A percentile compares a stretch with the other conserved stretches of the same genome.
These are phyloP conservation scores for Sclerotinia glacialis DNA, from an alignment of 2,329 filamentous ascomycete species.

Conservation along the genomic window DNA sequence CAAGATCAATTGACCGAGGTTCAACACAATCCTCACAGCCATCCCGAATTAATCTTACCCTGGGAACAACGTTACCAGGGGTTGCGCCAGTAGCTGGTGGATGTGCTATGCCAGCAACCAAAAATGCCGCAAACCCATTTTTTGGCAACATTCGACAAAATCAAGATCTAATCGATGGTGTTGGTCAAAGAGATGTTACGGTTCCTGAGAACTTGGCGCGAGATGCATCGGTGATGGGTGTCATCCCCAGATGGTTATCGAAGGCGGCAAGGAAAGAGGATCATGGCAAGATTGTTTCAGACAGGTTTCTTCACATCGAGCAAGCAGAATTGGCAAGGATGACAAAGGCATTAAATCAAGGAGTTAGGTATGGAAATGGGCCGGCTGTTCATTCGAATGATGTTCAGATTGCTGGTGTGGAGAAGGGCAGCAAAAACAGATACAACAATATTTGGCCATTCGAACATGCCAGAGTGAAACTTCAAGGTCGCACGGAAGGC, in stretches of 20 bases:
- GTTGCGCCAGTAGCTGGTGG: conserved; percentile 83
- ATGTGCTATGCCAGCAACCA: conserved; percentile 71
- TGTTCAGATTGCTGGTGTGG: conserved; percentile 83
- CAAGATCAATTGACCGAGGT: conserved; percentile 58
- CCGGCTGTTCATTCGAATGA: conserved; percentile 34
- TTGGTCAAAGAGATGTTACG: conserved; percentile 73
- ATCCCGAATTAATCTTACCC: conserved; percentile 49
- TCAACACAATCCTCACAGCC: conserved; percentile 41
- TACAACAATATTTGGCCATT: conserved; percentile 99
- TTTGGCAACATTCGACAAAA: conserved; percentile 96
- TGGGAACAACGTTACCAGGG: conserved; percentile 47
- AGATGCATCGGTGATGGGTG: conserved; percentile 44
- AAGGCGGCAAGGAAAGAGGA: conserved; percentile 64
- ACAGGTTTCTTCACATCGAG: conserved; percentile 82
- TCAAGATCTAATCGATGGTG: conserved; percentile 89
- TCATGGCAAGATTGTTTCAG: conserved; percentile 74
- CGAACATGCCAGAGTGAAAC: conserved; percentile 83
- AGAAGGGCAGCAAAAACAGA: conserved; percentile 91
- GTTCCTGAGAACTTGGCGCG: conserved; percentile 49
- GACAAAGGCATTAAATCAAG: conserved; percentile 70
- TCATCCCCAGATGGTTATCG: conserved; percentile 73
- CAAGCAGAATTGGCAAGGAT: conserved; percentile 86
- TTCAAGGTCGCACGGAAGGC: conserved; percentile 64
- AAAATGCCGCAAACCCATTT: conserved; percentile 77
- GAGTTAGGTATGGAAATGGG: conserved; percentile 53